phyloP scores from a whole-genome alignment of 768 basidiomycete species.

The Thelephora ganbajun region DNA sequence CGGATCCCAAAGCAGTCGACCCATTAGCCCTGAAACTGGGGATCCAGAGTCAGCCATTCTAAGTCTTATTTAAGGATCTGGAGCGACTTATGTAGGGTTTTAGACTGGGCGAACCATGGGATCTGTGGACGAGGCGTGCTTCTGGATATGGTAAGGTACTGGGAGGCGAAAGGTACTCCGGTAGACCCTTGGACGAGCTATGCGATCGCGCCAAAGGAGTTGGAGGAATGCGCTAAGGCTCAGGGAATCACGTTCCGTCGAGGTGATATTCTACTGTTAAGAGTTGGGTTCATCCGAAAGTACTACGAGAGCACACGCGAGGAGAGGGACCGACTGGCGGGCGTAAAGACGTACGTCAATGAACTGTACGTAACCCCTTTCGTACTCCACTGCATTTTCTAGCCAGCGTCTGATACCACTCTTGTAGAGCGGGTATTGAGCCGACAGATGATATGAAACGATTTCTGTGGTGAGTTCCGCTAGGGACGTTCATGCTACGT shows the following conservation, averaged over 20 bases:
- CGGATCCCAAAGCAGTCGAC: too few relatives aligned
- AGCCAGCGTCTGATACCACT: neutral
- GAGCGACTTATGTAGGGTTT: neutral
- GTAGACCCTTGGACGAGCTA: slow-evolving; percentile 54
- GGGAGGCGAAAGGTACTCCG: slow-evolving; percentile 26
- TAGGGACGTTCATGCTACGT: neutral
- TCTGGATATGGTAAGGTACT: slow-evolving; percentile 46
- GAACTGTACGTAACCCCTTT: slow-evolving; percentile 25
- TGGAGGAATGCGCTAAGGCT: slow-evolving; percentile 42
- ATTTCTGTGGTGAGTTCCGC: slow-evolving; percentile 45
- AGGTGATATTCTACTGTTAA: slow-evolving; percentile 47
- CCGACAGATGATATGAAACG: slow-evolving; percentile 59
- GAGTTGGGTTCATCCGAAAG: slow-evolving; percentile 50
- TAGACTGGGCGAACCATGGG: slow-evolving; percentile 61
- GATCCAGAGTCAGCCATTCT: slow-evolving; percentile 44
- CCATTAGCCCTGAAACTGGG: slow-evolving; percentile 16
- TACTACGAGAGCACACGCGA: slow-evolving; percentile 29
- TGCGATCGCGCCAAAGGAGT: slow-evolving; percentile 34
- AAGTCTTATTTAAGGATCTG: neutral
- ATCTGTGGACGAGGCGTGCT: slow-evolving; percentile 58
- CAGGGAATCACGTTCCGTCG: slow-evolving; percentile 44
- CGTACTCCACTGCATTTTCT: neutral
- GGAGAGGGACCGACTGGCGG: slow-evolving; percentile 27
- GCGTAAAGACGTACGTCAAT: slow-evolving; percentile 27
- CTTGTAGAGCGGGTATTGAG: slow-evolving; percentile 46